Conservation (phyloP, 2,329 filamentous ascomycete species). For the Aspergillus pseudonomiae region DNA sequence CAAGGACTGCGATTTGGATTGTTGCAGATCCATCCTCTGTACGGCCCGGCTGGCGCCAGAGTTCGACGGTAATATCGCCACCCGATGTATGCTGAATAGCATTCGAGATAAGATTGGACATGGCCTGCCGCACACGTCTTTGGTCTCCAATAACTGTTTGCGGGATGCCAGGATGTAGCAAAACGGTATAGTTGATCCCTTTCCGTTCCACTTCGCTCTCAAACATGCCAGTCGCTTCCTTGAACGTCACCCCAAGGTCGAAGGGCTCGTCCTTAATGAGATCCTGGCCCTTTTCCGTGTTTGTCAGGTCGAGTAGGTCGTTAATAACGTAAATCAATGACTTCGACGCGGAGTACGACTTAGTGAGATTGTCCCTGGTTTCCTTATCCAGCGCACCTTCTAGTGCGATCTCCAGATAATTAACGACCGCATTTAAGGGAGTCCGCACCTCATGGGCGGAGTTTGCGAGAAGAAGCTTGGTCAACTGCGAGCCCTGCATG, state of each 20-base stretch:
- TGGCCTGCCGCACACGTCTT: slow-evolving; percentile 75
- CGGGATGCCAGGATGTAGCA: slow-evolving; percentile 70
- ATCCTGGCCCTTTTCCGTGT: slow-evolving; percentile 78
- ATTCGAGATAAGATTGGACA: slow-evolving; percentile 82
- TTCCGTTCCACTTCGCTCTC: slow-evolving; percentile 75
- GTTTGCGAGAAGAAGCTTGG: slow-evolving; percentile 76
- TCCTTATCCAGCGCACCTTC: slow-evolving; percentile 79
- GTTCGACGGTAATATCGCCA: slow-evolving; percentile 72
- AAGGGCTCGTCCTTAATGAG: slow-evolving; percentile 81
- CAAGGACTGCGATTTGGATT: slow-evolving; percentile 74
- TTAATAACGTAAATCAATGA: slow-evolving; percentile 94
- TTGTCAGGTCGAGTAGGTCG: slow-evolving; percentile 84
- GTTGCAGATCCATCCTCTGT: slow-evolving; percentile 58
- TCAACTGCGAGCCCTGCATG: slow-evolving; percentile 79
- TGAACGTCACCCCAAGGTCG: slow-evolving; percentile 69
- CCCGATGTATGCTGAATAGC: slow-evolving; percentile 75
- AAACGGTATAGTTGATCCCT: slow-evolving; percentile 69
- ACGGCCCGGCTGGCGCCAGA: slow-evolving; percentile 56
- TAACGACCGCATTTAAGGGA: slow-evolving; percentile 90
- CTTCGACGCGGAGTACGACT: slow-evolving; percentile 88
- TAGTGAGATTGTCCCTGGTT: slow-evolving; percentile 79
- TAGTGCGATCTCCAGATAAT: slow-evolving; percentile 87
- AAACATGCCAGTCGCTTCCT: slow-evolving; percentile 78
- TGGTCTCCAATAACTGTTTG: slow-evolving; percentile 74
- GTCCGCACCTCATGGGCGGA: slow-evolving; percentile 91